A percentile compares a stretch with the other conserved stretches of the same genome.
phyloP scores from a whole-genome alignment of 2,329 filamentous ascomycete species.

The Claviceps fusiformis region DNA sequence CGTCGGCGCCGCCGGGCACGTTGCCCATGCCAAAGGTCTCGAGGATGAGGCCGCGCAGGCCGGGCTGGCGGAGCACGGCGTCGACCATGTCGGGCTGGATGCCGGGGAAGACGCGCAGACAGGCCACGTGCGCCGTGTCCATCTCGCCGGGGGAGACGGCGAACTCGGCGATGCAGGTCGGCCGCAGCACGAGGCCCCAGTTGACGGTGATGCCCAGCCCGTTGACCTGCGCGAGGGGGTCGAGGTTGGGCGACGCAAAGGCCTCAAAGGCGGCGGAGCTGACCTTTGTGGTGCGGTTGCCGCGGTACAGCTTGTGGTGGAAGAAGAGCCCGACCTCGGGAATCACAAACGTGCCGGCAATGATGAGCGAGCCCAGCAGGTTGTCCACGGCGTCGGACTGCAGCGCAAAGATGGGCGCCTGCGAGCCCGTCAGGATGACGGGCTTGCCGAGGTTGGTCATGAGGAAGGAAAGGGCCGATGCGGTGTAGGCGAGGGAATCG shows the following conservation, averaged over 20 bases:
- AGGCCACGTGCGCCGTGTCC: constrained; percentile 80
- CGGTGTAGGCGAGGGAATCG: constrained; percentile 79
- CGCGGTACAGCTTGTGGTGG: constrained; percentile 78
- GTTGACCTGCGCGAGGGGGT: constrained; percentile 68
- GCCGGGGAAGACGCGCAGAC: constrained; percentile 79
- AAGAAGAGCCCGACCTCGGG: constrained; percentile 92
- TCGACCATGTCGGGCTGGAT: constrained; percentile 92
- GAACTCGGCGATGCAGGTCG: constrained; percentile 62
- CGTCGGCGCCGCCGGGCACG: constrained; percentile 69
- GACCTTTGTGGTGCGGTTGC: constrained; percentile 78
- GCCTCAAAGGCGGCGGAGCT: constrained; percentile 77
- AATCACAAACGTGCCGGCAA: constrained; percentile 84
- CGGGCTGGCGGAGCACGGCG: constrained; percentile 63
- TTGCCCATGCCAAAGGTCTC: constrained; percentile 93
- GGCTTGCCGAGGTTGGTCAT: constrained; percentile 82
- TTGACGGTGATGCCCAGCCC: constrained; percentile 69
- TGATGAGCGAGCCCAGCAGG: constrained; percentile 72
- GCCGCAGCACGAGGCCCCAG: constrained; percentile 64
- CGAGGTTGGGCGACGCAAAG: constrained; percentile 77
- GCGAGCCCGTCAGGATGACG: constrained; percentile 71
- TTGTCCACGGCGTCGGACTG: constrained; percentile 90
- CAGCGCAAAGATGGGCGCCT: constrained; percentile 77
- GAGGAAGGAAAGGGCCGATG: constrained; percentile 87
- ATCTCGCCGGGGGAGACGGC: constrained; percentile 55
- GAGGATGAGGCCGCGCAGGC: constrained; percentile 67